Conservation (phyloP, 768 basidiomycete species). For the Agrocybe praecox region DNA sequence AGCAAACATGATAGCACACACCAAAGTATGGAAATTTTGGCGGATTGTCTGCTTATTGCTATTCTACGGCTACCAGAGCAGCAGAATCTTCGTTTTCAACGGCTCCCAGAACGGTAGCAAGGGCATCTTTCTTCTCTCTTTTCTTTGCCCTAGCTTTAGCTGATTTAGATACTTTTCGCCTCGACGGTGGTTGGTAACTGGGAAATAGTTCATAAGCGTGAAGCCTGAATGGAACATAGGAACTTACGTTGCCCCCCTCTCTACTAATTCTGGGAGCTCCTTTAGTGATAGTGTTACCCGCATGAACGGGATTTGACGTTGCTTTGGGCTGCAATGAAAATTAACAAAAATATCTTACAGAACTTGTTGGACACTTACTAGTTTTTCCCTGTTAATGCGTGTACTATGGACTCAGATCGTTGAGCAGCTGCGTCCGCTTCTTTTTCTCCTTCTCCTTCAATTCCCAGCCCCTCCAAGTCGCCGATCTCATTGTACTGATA, state of each 20-base stretch:
- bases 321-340: conserved; percentile 43
- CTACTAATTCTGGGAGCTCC: conserved; percentile 40
- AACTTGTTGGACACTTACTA: conserved; percentile 46
- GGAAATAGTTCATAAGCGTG: not conserved
- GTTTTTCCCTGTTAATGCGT: conserved; percentile 59
- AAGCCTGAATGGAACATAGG: not conserved
- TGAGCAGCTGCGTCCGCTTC: conserved; percentile 11
- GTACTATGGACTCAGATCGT: conserved; percentile 35
- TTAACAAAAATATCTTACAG: not conserved
- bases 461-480: conserved; percentile 47
- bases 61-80: no score
- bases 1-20: no score
- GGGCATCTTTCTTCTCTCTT: not conserved
- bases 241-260: conserved; percentile 55
- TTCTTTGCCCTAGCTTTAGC: conserved; percentile 5
- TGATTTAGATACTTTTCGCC: conserved; percentile 1
- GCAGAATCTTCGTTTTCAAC: not conserved
- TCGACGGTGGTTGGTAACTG: conserved; percentile 2
- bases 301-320: conserved; percentile 67
- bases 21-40: no score
- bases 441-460: conserved; percentile 9
- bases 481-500: conserved; percentile 81
- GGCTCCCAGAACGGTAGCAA: not conserved
- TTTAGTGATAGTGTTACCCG: conserved; percentile 60
- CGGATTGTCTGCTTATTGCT: no score